phyloP scores from a whole-genome alignment of 2,329 filamentous ascomycete species.

The Peltaster fructicola region DNA sequence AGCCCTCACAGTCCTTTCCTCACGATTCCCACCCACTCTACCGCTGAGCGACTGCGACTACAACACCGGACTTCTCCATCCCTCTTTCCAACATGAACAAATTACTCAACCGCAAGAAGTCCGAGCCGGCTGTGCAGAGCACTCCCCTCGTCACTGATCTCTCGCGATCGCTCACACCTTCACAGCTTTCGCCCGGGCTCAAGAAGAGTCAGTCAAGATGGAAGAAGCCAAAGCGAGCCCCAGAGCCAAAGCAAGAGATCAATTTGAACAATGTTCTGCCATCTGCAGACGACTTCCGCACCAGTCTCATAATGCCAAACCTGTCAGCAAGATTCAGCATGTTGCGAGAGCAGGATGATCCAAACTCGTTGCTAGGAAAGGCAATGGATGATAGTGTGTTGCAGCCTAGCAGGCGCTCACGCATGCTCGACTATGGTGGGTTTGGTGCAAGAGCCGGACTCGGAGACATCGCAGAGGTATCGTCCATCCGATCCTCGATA shows the following conservation, averaged over 20 bases:
- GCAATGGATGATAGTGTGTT: conserved; percentile 90
- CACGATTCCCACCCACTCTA: too few relatives aligned
- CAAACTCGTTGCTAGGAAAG: conserved; percentile 74
- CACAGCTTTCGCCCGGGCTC: conserved; percentile 9
- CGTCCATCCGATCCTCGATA: conserved; percentile 51
- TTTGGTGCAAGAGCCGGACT: conserved; percentile 34
- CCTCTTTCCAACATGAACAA: conserved; percentile 5
- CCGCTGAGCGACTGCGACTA: too few relatives aligned
- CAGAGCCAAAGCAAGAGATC: conserved; percentile 44
- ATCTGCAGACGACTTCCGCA: conserved; percentile 75
- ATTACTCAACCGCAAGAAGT: conserved; percentile 5
- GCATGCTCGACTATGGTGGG: conserved; percentile 55
- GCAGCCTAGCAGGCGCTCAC: conserved; percentile 63
- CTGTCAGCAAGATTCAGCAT: conserved; percentile 93
- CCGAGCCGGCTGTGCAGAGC: conserved; percentile 2
- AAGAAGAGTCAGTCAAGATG: conserved; percentile 19
- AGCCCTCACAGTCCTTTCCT: too few relatives aligned
- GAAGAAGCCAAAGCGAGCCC: conserved; percentile 35
- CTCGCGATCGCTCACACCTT: conserved; percentile 2
- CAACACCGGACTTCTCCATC: too few relatives aligned
- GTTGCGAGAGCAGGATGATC: conserved; percentile 87
- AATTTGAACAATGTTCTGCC: conserved; percentile 62
- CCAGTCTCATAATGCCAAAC: conserved; percentile 87
- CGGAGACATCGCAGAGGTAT: conserved; percentile 77
- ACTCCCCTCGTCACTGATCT: conserved; percentile 2